A percentile compares a stretch with the other conserved stretches of the same genome.
phyloP scores from a whole-genome alignment of 2,329 filamentous ascomycete genomes.

The Trichoderma sp. region DNA sequence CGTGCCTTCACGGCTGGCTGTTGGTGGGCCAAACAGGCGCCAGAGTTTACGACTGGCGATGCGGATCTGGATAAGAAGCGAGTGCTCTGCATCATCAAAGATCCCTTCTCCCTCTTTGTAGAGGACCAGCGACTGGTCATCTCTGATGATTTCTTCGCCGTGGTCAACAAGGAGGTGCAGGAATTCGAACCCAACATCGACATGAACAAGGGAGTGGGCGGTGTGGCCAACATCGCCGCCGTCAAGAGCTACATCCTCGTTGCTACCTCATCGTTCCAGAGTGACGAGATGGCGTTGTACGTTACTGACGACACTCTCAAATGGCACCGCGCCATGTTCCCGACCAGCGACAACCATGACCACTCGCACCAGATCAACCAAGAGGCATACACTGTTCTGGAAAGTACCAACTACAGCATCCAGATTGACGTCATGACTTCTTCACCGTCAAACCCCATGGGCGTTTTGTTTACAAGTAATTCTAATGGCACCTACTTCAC shows the following conservation, averaged over 20 bases:
- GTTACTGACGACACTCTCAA: slow-evolving; percentile 80
- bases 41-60: slow-evolving; percentile 71
- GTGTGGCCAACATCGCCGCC: slow-evolving; percentile 78
- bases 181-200: slow-evolving; percentile 79
- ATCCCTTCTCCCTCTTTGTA: slow-evolving; percentile 69
- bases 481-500: slow-evolving; percentile 97
- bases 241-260: slow-evolving; percentile 88
- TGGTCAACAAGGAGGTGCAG: slow-evolving; percentile 52
- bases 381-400: slow-evolving; percentile 88
- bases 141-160: slow-evolving; percentile 81
- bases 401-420: slow-evolving; percentile 97
- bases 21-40: slow-evolving; percentile 81
- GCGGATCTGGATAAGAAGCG: slow-evolving; percentile 68
- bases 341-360: slow-evolving; percentile 72
- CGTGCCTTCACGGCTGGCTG: slow-evolving; percentile 74
- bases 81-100: slow-evolving; percentile 78
- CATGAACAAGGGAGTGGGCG: slow-evolving; percentile 71
- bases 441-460: slow-evolving; percentile 70
- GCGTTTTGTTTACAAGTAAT: slow-evolving; percentile 91
- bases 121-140: slow-evolving; percentile 78
- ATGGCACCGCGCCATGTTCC: slow-evolving; percentile 94
- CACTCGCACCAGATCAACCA: slow-evolving; percentile 73
- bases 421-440: slow-evolving; percentile 89
- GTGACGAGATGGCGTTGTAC: slow-evolving; percentile 89
- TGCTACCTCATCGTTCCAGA: slow-evolving; percentile 76